A percentile compares a stretch with the other conserved stretches of the same genome.
phyloP scores from a whole-genome alignment of 768 basidiomycete genomes.

The Tulasnella calospora region DNA sequence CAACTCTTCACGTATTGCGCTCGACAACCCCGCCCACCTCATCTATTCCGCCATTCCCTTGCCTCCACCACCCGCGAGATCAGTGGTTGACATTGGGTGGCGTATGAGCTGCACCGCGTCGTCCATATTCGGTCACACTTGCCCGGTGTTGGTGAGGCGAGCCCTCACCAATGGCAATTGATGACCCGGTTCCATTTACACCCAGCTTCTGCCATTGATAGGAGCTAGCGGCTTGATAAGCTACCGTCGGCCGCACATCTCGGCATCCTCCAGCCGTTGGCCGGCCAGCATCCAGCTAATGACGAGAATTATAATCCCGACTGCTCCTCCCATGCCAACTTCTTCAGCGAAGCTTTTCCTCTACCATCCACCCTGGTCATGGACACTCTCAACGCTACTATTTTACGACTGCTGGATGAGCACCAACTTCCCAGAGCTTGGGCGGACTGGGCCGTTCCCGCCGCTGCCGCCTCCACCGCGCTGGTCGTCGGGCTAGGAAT shows the following conservation, averaged over 20 bases:
- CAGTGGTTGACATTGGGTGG: too few species aligned
- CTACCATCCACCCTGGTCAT: not conserved
- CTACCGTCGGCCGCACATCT: not conserved
- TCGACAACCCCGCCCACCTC: too few species aligned
- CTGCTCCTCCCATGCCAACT: not conserved
- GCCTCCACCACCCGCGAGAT: too few species aligned
- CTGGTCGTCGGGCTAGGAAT: not conserved
- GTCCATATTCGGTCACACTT: too few species aligned
- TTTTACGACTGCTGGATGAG: not conserved
- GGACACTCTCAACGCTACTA: constrained; percentile 1
- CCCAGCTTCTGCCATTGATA: too few species aligned
- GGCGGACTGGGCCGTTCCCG: not conserved
- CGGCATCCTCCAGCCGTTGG: not conserved
- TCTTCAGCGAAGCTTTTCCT: not conserved
- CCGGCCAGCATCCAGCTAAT: not conserved
- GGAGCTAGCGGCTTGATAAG: too few species aligned
- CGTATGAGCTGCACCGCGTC: too few species aligned
- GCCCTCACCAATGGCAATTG: too few species aligned
- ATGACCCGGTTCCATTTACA: too few species aligned
- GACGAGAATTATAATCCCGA: not conserved
- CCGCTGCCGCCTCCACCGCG: not conserved
- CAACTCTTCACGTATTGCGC: too few species aligned
- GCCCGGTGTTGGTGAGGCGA: too few species aligned
- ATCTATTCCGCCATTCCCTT: too few species aligned
- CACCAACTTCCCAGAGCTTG: not conserved